A percentile compares a stretch with the other conserved stretches of the same genome.
These are phyloP conservation scores for Pistacia integerrima DNA, from an alignment of 345 rosid genomes.

Conservation along the genomic window DNA sequence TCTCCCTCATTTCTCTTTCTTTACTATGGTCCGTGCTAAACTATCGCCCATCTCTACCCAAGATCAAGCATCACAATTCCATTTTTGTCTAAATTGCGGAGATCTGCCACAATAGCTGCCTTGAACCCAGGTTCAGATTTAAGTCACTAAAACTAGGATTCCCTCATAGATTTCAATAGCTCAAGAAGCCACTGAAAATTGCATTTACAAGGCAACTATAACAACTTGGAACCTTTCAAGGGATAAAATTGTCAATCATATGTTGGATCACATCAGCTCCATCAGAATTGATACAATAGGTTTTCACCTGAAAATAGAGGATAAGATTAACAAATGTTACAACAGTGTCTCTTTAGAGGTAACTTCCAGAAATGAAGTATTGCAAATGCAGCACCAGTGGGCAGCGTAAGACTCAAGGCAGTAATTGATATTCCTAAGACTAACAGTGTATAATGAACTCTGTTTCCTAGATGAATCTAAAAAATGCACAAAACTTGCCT, in stretches of 20 bases:
- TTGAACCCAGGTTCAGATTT: neutral
- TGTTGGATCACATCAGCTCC: constrained; percentile 84
- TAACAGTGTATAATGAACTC: neutral
- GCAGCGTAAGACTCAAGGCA: neutral
- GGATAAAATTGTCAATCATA: constrained; percentile 68
- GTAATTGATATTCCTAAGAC: neutral
- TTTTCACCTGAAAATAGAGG: constrained; percentile 60
- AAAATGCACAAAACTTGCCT: constrained; percentile 46
- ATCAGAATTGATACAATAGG: constrained; percentile 54
- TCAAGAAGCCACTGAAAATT: neutral
- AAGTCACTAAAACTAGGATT: neutral
- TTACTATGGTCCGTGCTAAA: neutral
- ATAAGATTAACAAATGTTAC: neutral
- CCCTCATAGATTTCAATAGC: neutral
- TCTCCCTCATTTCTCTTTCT: neutral
- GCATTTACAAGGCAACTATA: neutral
- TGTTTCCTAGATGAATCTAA: neutral
- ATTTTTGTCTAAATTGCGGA: too few relatives aligned
- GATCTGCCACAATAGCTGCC: neutral
- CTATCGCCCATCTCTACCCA: too few relatives aligned
- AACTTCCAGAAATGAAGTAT: neutral
- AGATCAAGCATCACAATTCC: too few relatives aligned
- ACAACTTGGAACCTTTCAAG: constrained; percentile 23
- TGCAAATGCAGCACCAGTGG: neutral
- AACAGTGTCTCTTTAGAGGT: constrained; percentile 4